Base-by-base conservation (phyloP, 2,329 filamentous ascomycete species). In the Fusarium penzigii region DNA sequence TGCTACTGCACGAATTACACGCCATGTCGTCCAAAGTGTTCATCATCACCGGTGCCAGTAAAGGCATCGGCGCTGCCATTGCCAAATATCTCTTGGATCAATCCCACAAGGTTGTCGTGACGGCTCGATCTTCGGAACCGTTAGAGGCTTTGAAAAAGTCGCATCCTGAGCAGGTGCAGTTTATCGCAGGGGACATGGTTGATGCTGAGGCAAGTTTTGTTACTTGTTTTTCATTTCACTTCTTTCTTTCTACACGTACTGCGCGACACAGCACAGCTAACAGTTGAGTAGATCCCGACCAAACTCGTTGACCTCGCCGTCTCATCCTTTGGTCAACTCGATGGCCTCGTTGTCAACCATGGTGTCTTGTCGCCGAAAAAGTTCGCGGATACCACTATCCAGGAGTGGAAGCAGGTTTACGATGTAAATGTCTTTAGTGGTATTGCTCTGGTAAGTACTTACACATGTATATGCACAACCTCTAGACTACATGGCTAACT, bases 311-410 rank as follows among this genome's bases (percentile, higher is more conserved):
- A 86, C 4, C 72, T 85, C 1, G 88, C 92, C 0, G 66, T 88
- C 11, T 74, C 81, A 29, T 75, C 81, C 0, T 97, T 90, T 69
- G 87, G 86, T 10, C 78, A 76, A 44, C 73, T 99, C 5, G 92
- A 99, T 67, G 88, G 86, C 2, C 69, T 99, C 42, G 84, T 99
- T 12, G 75, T 97, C 56, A 97, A 97, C 70, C 94, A 99, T 68
- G 92, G 92, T 17, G 78, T 85, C 1, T 74, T 99, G 42, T 81
- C 85, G n/a, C 89, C 91, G 1, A 86, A 95, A 40, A 84, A 83
- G 46, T 75, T 97, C 42, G 84, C 75, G 4, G 82, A 93, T 49
- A 79, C 81, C 14, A 81, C 83, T n/a, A 67, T 85, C 0, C 84
- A 88, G 38, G 86, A 89, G 55, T 97, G 92, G 90, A 87, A 85